Evolutionary conservation across 2,329 filamentous ascomycete species (phyloP).

Genomic region (Aspergillus costaricaensis): DNA sequence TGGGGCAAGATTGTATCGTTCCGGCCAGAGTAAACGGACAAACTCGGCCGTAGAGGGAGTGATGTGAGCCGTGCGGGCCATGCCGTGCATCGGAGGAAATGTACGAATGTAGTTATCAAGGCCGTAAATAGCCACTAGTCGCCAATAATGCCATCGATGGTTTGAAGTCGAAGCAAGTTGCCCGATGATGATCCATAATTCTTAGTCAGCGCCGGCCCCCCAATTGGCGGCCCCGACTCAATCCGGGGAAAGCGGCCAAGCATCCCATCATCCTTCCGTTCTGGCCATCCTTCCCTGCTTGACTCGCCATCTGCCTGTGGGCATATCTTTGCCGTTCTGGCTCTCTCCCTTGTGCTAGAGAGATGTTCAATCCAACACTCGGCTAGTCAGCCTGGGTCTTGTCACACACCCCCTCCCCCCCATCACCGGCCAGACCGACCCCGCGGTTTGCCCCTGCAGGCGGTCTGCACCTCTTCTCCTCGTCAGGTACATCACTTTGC

Average conservation of each 20-base stretch:
- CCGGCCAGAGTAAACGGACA: conserved; percentile 25
- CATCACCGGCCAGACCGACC: neutral
- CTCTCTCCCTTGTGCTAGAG: neutral
- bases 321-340: too few relatives aligned
- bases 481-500: neutral
- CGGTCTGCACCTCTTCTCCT: neutral
- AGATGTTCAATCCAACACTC: neutral
- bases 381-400: neutral
- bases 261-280: neutral
- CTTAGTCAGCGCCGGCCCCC: neutral
- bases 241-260: conserved; percentile 4
- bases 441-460: neutral
- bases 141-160: neutral
- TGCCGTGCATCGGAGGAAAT: neutral
- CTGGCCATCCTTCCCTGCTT: neutral
- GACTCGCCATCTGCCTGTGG: neutral
- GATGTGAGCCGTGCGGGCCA: neutral
- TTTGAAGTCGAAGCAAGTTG: too few relatives aligned
- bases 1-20: conserved; percentile 56
- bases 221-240: neutral
- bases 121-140: neutral
- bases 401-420: neutral
- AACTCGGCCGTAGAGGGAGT: neutral
- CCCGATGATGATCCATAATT: too few relatives aligned
- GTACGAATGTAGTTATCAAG: neutral